phyloP scores from a whole-genome alignment of 441 rosid genomes.

The Bruguiera hainesii region DNA sequence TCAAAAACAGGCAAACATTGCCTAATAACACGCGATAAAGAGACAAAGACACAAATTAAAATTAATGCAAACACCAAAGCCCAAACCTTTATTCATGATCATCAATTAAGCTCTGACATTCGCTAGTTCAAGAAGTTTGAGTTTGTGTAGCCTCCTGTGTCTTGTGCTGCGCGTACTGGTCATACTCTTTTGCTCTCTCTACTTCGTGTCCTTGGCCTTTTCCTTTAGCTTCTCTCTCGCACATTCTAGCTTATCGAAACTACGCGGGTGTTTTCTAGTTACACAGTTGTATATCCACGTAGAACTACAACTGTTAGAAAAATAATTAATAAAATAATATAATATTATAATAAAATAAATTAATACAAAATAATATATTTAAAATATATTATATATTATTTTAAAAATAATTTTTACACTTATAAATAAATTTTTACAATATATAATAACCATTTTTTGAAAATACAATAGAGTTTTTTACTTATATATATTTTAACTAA shows the following conservation, averaged over 20 bases:
- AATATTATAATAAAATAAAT: too few relatives aligned
- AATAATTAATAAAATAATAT: too few relatives aligned
- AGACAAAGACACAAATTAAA: background rate
- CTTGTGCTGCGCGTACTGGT: constrained; percentile 44
- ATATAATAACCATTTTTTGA: too few relatives aligned
- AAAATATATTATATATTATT: too few relatives aligned
- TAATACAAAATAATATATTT: too few relatives aligned
- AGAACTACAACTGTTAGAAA: constrained; percentile 8
- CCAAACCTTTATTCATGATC: background rate
- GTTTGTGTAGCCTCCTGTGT: constrained; percentile 34
- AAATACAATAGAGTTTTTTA: too few relatives aligned
- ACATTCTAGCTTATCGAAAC: constrained; percentile 58
- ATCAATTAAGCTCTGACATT: background rate
- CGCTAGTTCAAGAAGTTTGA: constrained; percentile 14
- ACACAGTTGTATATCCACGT: constrained; percentile 63
- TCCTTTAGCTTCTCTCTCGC: constrained; percentile 39
- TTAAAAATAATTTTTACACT: too few relatives aligned
- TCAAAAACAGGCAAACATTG: too few relatives aligned
- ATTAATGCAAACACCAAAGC: background rate
- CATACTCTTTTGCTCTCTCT: constrained; percentile 37
- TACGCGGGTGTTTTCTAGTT: constrained; percentile 57
- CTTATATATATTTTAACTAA: too few relatives aligned
- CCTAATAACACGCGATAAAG: background rate
- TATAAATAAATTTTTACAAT: too few relatives aligned
- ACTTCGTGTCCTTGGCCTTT: constrained; percentile 37